A percentile compares a stretch with the other conserved stretches of the same genome.
phyloP scores from a whole-genome alignment of 495 filamentous ascomycete genomes.

The Hypoxylon fragiforme region DNA sequence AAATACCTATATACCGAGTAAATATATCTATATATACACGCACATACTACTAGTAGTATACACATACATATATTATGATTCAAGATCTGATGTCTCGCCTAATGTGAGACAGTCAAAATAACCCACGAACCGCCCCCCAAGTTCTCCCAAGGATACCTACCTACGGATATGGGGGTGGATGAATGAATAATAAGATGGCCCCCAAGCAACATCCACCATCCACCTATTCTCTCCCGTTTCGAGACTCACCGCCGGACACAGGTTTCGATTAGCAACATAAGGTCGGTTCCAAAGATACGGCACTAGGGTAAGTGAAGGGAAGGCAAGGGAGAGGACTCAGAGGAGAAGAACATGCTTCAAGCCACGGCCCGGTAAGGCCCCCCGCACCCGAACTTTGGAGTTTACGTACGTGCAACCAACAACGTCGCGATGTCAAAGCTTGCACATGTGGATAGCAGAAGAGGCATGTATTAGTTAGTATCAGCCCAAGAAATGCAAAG shows the following conservation, averaged over 20 bases:
- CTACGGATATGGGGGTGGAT: not conserved
- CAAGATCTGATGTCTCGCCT: not conserved
- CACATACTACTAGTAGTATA: no score
- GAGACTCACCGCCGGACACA: constrained; percentile 27
- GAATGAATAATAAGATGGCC: constrained; percentile 1
- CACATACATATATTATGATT: no score
- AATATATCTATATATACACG: no score
- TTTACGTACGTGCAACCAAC: constrained; percentile 8
- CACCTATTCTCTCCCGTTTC: constrained; percentile 1
- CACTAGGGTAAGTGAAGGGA: constrained; percentile 12
- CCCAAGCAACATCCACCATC: constrained; percentile 18
- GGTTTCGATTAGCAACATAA: not conserved
- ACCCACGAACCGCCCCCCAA: no score
- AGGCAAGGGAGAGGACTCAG: not conserved
- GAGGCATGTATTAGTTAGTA: not conserved
- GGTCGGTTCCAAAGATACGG: constrained; percentile 26
- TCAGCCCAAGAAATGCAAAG: constrained; percentile 1
- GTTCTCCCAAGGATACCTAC: no score
- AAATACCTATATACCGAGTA: not conserved
- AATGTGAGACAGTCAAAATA: not conserved
- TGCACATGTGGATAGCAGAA: not conserved
- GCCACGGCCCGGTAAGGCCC: constrained; percentile 16
- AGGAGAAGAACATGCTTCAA: not conserved
- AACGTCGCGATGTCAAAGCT: not conserved
- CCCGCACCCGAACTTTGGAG: constrained; percentile 21